Conservation (phyloP, 2,329 filamentous ascomycete genomes). For the Botryosphaeria dothidea region DNA sequence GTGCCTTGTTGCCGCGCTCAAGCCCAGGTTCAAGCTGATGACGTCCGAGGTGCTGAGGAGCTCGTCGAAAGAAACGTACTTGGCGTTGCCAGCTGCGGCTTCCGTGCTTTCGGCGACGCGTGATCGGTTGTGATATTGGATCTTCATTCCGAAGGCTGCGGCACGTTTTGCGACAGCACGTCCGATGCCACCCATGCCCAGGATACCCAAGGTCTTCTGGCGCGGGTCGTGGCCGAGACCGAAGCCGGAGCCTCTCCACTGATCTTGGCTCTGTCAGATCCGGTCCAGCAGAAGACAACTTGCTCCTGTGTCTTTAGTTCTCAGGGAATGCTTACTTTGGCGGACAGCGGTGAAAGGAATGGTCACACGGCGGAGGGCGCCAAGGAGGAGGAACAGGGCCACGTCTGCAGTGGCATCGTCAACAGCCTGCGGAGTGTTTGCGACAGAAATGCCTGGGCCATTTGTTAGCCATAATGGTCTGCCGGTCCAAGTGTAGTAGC, state of each 20-base stretch:
- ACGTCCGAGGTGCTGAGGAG: conserved; percentile 56
- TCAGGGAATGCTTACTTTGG: conserved; percentile 32
- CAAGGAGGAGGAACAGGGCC: conserved; percentile 54
- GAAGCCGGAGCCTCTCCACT: conserved; percentile 41
- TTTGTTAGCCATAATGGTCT: not conserved
- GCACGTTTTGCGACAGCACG: conserved; percentile 51
- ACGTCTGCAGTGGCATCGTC: conserved; percentile 54
- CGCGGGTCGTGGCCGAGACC: conserved; percentile 55
- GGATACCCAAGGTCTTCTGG: conserved; percentile 55
- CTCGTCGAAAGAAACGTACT: conserved; percentile 59
- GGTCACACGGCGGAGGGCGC: conserved; percentile 53
- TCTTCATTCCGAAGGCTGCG: conserved; percentile 56
- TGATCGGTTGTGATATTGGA: conserved; percentile 60
- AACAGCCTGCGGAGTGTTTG: conserved; percentile 50
- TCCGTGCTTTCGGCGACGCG: conserved; percentile 36
- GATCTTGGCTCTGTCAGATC: conserved; percentile 24
- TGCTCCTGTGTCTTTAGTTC: conserved; percentile 6
- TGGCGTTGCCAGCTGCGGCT: conserved; percentile 46
- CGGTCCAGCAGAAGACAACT: not conserved
- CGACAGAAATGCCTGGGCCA: conserved; percentile 43
- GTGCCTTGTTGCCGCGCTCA: conserved; percentile 53
- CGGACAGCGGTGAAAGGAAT: conserved; percentile 49
- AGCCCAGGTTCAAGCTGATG: conserved; percentile 55
- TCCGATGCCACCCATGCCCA: conserved; percentile 64
- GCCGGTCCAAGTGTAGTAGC: conserved; percentile 26